Conservation (phyloP, 768 basidiomycete species). For the Tephrocybe sp. region DNA sequence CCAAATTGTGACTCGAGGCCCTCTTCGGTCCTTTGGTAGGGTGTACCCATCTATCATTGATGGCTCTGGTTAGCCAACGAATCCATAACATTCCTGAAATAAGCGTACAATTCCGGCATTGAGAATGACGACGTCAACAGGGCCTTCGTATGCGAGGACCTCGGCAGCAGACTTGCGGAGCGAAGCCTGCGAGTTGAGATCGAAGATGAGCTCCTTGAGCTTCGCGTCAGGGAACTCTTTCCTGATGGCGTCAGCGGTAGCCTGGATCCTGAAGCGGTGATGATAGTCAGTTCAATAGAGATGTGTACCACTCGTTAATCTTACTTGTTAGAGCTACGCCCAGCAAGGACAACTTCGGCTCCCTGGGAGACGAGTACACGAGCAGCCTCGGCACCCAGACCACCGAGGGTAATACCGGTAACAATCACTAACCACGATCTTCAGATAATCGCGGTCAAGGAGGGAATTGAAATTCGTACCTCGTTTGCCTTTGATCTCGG, state of each 20-base stretch:
- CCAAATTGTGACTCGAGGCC: conserved; percentile 21
- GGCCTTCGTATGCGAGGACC: conserved; percentile 16
- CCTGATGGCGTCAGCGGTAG: conserved; percentile 5
- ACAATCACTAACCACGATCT: neutral
- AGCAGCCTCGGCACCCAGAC: conserved; percentile 10
- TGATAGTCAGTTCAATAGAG: neutral
- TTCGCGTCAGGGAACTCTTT: conserved; percentile 9
- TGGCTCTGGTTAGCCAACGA: neutral
- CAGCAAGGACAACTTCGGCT: conserved; percentile 9
- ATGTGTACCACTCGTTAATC: neutral
- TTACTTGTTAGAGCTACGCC: conserved; percentile 5
- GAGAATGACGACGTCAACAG: conserved; percentile 18
- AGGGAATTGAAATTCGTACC: neutral
- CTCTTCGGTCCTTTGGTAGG: conserved; percentile 17
- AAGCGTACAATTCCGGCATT: conserved; percentile 18
- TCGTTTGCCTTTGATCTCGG: conserved; percentile 10
- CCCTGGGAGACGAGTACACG: conserved; percentile 10
- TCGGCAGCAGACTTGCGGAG: conserved; percentile 17
- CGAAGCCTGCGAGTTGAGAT: conserved; percentile 13
- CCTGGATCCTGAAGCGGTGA: conserved; percentile 3
- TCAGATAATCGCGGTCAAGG: neutral
- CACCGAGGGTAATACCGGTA: conserved; percentile 9
- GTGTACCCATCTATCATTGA: conserved; percentile 16
- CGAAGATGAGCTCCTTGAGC: conserved; percentile 10
- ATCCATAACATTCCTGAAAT: neutral